Base-by-base conservation (phyloP, 192 early-diverging fungal genomes). In the Phycomyces blakesleeanus region DNA sequence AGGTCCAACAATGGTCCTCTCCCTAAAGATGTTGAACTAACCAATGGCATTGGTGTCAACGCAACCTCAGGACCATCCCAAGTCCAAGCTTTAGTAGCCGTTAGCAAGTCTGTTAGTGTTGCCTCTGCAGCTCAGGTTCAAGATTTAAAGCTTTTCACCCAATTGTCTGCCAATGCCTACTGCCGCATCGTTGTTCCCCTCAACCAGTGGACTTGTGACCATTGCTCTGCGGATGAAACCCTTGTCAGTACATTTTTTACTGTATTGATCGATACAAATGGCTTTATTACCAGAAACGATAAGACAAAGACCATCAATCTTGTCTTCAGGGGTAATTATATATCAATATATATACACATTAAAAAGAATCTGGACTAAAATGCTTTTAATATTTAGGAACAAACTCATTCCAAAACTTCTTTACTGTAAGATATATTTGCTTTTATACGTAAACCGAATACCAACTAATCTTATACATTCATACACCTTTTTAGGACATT, bases 121-220 rank as follows among this genome's bases (percentile, higher is more conserved):
- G 52, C 61, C 6, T 47, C 42, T 18, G 42, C 29, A 7, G 29
- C 57, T 18, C 41, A 55, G 15, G 29, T 73, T 6, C n/a, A 50
- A 3, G 20, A 3, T 5, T 39, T 67, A 2, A 22, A 66, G 21
- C 20, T 63, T 2, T 60, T 54, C 44, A 51, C 71, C 16, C 26
- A 44, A 4, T 18, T 73, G 52, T 54, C 71, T 12, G 59, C 64
- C 20, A 42, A n/a, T 29, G 59, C 71, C 12, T 73, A 73, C 21
- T 73, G 71, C 24, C 18, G 15, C n/a, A 55, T 20, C 1, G 63
- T 56, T 16, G 52, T 55, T 7, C 64, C 49, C 15, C 18, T 10
- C 6, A 49, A 49, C 18, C 15, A 2, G 0, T 63, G 64, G 60
- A 27, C 11, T 41, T 73, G 71, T 26, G 29, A 22, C 9, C 55